Conservation (phyloP, 257 asterid species). For the Solanum bulbocastanum region DNA sequence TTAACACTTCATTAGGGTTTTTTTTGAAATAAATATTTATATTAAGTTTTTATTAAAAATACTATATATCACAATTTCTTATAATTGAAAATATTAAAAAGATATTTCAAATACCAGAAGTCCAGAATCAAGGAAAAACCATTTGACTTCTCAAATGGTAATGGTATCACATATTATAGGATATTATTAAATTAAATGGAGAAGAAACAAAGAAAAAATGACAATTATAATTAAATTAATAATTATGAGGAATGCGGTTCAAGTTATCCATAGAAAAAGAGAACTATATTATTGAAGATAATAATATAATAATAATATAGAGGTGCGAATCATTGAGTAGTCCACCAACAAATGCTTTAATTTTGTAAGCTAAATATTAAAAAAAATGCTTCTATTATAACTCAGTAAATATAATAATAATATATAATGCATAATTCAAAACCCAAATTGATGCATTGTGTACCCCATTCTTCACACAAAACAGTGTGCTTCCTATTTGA, state of each 20-base stretch:
- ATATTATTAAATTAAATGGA: not conserved
- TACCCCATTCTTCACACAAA: conserved; percentile 1
- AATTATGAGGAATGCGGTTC: not conserved
- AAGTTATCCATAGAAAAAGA: not conserved
- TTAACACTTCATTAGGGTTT: not conserved
- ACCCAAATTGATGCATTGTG: not conserved
- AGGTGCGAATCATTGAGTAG: not conserved
- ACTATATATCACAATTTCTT: not conserved
- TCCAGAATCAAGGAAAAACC: not conserved
- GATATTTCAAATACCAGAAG: not conserved
- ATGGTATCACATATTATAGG: not conserved
- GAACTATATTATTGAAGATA: not conserved
- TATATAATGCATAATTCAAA: not conserved
- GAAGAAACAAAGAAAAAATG: not conserved
- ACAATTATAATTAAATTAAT: not conserved
- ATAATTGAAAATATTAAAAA: not conserved
- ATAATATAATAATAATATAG: not conserved
- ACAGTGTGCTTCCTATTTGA: not conserved
- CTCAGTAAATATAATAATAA: not conserved
- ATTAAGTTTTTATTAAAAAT: not conserved
- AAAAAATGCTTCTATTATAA: not conserved
- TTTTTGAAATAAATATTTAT: not conserved
- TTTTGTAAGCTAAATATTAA: not conserved
- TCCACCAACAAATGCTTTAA: not conserved
- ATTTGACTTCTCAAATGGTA: not conserved